These are phyloP conservation scores for Lasiosphaeria ovina DNA, from an alignment of 495 filamentous ascomycete genomes.

Conservation along the genomic window DNA sequence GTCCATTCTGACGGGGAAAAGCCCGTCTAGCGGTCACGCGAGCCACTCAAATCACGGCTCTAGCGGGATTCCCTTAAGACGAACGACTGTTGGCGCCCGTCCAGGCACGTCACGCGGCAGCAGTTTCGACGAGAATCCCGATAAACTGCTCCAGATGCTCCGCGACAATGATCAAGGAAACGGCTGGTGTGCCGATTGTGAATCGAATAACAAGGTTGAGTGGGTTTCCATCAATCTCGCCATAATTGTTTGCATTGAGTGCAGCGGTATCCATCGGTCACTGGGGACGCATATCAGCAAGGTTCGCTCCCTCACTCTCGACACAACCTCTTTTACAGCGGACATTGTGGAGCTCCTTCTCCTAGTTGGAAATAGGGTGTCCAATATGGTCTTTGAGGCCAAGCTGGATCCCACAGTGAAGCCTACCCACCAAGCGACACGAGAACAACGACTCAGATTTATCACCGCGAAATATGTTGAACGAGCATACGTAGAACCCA, in stretches of 20 bases:
- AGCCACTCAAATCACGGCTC: slow-evolving; percentile 42
- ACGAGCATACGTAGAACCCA: slow-evolving; percentile 71
- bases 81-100: slow-evolving; percentile 83
- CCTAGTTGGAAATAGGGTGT: slow-evolving; percentile 87
- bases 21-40: slow-evolving; percentile 66
- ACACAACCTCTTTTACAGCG: slow-evolving; percentile 91
- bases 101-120: slow-evolving; percentile 69
- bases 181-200: slow-evolving; percentile 92
- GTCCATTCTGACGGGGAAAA: slow-evolving; percentile 92
- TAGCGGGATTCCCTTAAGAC: slow-evolving; percentile 61
- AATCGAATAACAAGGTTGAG: slow-evolving; percentile 85
- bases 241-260: slow-evolving; percentile 96
- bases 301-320: slow-evolving; percentile 89
- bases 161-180: slow-evolving; percentile 92
- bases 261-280: slow-evolving; percentile 94
- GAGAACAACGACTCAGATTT: slow-evolving; percentile 86
- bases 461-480: slow-evolving; percentile 96
- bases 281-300: slow-evolving; percentile 98
- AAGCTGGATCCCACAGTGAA: slow-evolving; percentile 70
- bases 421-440: slow-evolving; percentile 69
- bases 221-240: slow-evolving; percentile 99
- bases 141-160: slow-evolving; percentile 79
- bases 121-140: slow-evolving; percentile 74
- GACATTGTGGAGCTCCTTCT: slow-evolving; percentile 95
- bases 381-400: slow-evolving; percentile 96